These are phyloP conservation scores for Calcarisporium arbuscula DNA, from an alignment of 2,329 filamentous ascomycete species.

Conservation along the genomic window DNA sequence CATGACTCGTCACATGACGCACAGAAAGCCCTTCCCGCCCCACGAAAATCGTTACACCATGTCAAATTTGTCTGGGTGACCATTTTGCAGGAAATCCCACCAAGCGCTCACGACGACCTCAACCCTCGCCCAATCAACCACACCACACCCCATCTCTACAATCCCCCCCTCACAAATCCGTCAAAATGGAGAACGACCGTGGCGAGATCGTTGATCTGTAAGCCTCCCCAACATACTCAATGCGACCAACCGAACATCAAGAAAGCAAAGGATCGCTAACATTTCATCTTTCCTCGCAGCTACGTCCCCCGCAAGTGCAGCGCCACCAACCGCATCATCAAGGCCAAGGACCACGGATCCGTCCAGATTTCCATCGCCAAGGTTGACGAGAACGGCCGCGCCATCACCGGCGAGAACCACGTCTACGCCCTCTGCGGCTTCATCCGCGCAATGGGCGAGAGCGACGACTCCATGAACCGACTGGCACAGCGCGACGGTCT, in stretches of 20 bases:
- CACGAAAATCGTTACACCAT: slow-evolving; percentile 28
- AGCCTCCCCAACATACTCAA: slow-evolving; percentile 40
- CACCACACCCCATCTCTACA: slow-evolving; percentile 20
- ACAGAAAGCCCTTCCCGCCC: slow-evolving; percentile 28
- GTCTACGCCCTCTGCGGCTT: slow-evolving; percentile 96
- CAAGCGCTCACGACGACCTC: slow-evolving; percentile 23
- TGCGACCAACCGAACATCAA: neutral
- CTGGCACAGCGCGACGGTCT: slow-evolving; percentile 93
- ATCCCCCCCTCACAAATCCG: slow-evolving; percentile 26
- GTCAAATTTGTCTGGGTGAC: slow-evolving; percentile 27
- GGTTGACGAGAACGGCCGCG: slow-evolving; percentile 97
- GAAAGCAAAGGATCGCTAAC: slow-evolving; percentile 20
- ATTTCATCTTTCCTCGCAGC: slow-evolving; percentile 39
- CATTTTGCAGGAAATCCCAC: slow-evolving; percentile 22
- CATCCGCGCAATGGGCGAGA: slow-evolving; percentile 96
- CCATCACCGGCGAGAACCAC: slow-evolving; percentile 90
- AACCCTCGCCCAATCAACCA: slow-evolving; percentile 22
- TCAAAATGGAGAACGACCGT: slow-evolving; percentile 99
- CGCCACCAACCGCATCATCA: slow-evolving; percentile 99
- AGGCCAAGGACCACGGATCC: slow-evolving; percentile 98
- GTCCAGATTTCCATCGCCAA: slow-evolving; percentile 97
- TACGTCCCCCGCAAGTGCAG: slow-evolving; percentile 99
- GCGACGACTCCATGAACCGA: slow-evolving; percentile 93
- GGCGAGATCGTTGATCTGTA: slow-evolving; percentile 99
- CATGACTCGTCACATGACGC: slow-evolving; percentile 27